phyloP scores from a whole-genome alignment of 2,329 filamentous ascomycete genomes.

The Aspergillus amoenus region DNA sequence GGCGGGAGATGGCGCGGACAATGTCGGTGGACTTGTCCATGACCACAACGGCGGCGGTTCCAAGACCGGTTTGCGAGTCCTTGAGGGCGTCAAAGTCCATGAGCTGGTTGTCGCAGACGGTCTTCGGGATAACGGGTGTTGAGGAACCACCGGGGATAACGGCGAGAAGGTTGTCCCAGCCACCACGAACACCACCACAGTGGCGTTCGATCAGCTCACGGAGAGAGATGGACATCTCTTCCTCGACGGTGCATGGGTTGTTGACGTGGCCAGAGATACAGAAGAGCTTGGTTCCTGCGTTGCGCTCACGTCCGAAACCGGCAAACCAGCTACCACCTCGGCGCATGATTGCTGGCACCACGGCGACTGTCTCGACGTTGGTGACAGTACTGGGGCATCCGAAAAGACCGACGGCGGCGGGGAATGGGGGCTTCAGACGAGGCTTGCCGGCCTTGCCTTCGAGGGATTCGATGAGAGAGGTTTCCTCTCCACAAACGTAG shows the following conservation, averaged over 20 bases:
- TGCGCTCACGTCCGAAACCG: slow-evolving; percentile 89
- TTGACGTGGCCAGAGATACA: slow-evolving; percentile 99
- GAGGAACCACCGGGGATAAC: slow-evolving; percentile 96
- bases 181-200: slow-evolving; percentile 92
- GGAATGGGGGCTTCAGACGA: slow-evolving; percentile 97
- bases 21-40: slow-evolving; percentile 99
- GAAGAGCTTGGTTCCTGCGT: slow-evolving; percentile 95
- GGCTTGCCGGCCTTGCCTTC: slow-evolving; percentile 99
- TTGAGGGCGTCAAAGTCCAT: slow-evolving; percentile 99
- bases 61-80: slow-evolving; percentile 94
- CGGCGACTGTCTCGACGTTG: slow-evolving; percentile 96
- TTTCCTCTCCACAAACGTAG: slow-evolving; percentile 98
- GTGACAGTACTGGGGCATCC: slow-evolving; percentile 97
- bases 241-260: slow-evolving; percentile 95
- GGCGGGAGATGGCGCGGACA: slow-evolving; percentile 85
- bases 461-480: slow-evolving; percentile 93
- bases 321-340: slow-evolving; percentile 93
- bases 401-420: slow-evolving; percentile 93
- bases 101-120: slow-evolving; percentile 86
- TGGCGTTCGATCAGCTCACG: slow-evolving; percentile 97
- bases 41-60: slow-evolving; percentile 95
- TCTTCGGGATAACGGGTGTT: slow-evolving; percentile 89
- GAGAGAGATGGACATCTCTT: slow-evolving; percentile 98
- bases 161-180: slow-evolving; percentile 96
- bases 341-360: slow-evolving; percentile 92